phyloP scores from a whole-genome alignment of 2,329 filamentous ascomycete genomes.

The Hysterium pulicare region DNA sequence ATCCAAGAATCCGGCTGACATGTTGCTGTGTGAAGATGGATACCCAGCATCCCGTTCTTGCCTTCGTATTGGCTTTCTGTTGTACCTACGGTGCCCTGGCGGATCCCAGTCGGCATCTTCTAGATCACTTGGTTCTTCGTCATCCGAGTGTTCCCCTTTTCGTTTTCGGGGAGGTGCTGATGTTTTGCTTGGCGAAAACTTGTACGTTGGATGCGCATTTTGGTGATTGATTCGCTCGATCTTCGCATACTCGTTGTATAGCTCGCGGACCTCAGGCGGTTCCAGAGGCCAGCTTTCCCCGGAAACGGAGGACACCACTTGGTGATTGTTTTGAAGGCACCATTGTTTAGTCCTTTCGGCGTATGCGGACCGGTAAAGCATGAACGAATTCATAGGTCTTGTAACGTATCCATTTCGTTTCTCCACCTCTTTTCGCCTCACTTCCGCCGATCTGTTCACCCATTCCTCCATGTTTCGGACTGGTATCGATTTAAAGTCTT shows the following conservation, averaged over 20 bases:
- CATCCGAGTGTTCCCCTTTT: constrained; percentile 41
- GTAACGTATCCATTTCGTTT: constrained; percentile 76
- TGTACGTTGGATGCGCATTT: constrained; percentile 83
- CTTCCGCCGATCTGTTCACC: constrained; percentile 68
- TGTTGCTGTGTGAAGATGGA: constrained; percentile 16
- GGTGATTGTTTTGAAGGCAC: constrained; percentile 85
- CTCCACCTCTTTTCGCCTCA: constrained; percentile 65
- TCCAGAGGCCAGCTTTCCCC: constrained; percentile 85
- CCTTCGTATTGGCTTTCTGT: constrained; percentile 20
- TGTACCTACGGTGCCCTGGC: constrained; percentile 20
- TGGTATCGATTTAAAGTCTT: constrained; percentile 57
- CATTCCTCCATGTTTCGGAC: constrained; percentile 77
- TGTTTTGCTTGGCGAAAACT: constrained; percentile 81
- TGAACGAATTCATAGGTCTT: constrained; percentile 95
- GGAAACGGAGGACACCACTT: constrained; percentile 83
- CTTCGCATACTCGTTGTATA: constrained; percentile 75
- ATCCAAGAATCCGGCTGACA: constrained; percentile 24
- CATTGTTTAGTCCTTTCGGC: constrained; percentile 80
- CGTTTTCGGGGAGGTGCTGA: constrained; percentile 46
- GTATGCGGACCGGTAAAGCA: constrained; percentile 93
- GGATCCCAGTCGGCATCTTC: constrained; percentile 40
- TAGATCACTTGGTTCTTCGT: constrained; percentile 41
- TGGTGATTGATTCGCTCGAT: constrained; percentile 82
- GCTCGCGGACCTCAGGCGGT: constrained; percentile 64
- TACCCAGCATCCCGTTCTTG: constrained; percentile 25